Evolutionary conservation across 148 eudicot genomes (phyloP), one percentile per base, ranked within the genome.

Genomic region (Camellia lanceoleosa): DNA sequence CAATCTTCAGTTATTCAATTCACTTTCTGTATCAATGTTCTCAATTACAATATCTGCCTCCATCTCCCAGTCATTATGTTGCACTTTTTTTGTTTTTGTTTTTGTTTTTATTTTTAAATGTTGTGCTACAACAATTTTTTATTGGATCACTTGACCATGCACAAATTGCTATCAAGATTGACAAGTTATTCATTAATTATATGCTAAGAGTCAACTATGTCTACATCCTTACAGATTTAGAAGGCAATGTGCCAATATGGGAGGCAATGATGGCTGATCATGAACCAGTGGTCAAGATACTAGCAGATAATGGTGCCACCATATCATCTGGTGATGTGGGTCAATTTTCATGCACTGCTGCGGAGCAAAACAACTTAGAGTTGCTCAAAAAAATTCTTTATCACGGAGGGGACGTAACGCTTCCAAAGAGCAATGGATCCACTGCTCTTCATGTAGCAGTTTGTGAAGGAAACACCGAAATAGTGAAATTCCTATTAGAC

Each of bases 221-320:
- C 65, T 30, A 65, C n/a, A 68, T 56, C 9, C 70, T 5, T 84
- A 49, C 87, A 94, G 98, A 94, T 88, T 77, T 83, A 77, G 92
- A 89, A 80, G 98, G 97, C 71, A 90, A 83, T 81, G 88, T 90
- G 13, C 97, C 98, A 71, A 75, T 94, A 49, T 94, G 98, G 98
- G 97, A 94, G 76, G 98, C 98, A 66, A 94, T 92, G 56, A 71
- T 79, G 68, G 89, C 81, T 3, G 83, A 81, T 49, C 93, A 94
- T 38, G 90, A 84, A 47, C 41, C 79, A 14, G 85, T 88, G 3
- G 85, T 81, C 54, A 89, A 85, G 78, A 70, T 90, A 51, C 86
- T 94, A 16, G 59, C 60, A 75, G 86, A 88, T 2, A 84, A 89
- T 16, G 91, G 92, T 13, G 93, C 94, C 64, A 83, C 76, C 66